Evolutionary conservation across 495 filamentous ascomycete species (phyloP), one percentile per base, ranked within the genome.

Genomic region (Penicillium canescens): DNA sequence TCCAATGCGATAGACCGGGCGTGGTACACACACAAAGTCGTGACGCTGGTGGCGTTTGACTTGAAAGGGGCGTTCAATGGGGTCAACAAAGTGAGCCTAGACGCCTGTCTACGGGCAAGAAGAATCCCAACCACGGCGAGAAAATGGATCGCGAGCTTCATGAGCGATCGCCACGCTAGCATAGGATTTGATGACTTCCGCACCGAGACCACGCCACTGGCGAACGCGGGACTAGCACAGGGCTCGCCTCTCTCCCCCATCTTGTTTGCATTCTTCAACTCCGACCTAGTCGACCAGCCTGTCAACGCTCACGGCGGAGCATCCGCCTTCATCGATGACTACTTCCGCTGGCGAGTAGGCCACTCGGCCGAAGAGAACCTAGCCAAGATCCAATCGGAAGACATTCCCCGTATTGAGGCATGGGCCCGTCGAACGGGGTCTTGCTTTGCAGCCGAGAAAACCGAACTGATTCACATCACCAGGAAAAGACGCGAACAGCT

Each of bases 251-350:
- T 70, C 3, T 67, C 60, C 0, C 58, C 62, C 6, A 61, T 70
- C 38, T 34, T 67, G 6, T 70, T 64, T 28, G n/a, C 37, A 23
- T 65, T 67, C 49, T 70, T 61, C 21, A 70, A 67, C 48, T 31
- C 46, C 21, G 55, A 63, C 20, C 57, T 65, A 21, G 59, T 68
- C 1, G 51, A 65, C 35, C 55, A 65, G 36, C 54, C 51, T 0
- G 54, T 67, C 18, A 33, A 49, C 41, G 52, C 28, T 14, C n/a
- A 60, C 18, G 54, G 58, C 0, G 57, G 62, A 1, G 23, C 5
- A 18, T 18, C 18, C 1, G 18, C 18, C 18, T 18, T 18, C 1
- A 18, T 18, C 18, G 18, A 18, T 18, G 50, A 63, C 42, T 61
- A 60, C 35, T 60, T 62, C 18, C 37, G 53, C 12, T 58, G 47